Conservation (phyloP, 345 rosid genomes). For the Eucalyptus tenuipes region DNA sequence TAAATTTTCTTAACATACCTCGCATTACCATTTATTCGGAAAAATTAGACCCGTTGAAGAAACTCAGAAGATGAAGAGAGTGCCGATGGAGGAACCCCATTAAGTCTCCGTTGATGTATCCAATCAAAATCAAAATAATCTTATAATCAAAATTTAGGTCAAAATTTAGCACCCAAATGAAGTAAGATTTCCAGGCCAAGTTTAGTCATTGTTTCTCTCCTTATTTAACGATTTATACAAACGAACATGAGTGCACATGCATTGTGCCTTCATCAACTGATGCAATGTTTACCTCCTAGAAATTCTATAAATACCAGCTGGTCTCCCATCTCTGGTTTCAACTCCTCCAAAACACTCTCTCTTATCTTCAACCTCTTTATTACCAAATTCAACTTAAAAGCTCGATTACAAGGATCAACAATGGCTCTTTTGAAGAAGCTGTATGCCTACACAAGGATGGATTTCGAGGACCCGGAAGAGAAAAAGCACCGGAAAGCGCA, state of each 20-base stretch:
- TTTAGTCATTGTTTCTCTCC: background rate
- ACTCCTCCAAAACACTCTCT: background rate
- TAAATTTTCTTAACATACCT: background rate
- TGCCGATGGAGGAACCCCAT: background rate
- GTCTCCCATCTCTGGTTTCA: background rate
- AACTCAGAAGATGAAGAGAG: background rate
- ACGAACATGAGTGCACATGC: background rate
- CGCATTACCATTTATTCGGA: background rate
- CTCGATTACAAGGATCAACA: fast-evolving
- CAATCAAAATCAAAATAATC: background rate
- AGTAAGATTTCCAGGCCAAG: background rate
- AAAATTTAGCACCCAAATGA: background rate
- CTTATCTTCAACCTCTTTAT: background rate
- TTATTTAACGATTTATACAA: background rate
- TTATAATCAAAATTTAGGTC: background rate
- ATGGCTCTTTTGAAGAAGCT: background rate
- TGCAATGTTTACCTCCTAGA: background rate
- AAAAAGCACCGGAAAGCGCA: background rate
- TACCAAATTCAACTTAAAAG: background rate
- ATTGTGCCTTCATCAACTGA: background rate
- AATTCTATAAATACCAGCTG: background rate
- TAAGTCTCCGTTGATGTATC: background rate
- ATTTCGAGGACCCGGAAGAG: background rate
- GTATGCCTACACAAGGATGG: background rate
- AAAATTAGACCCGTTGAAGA: background rate